Percentiles rank a stretch among this genome's conserved stretches.
Conservation (phyloP, 495 filamentous ascomycete genomes). For the Aspergillus kassunensis region DNA sequence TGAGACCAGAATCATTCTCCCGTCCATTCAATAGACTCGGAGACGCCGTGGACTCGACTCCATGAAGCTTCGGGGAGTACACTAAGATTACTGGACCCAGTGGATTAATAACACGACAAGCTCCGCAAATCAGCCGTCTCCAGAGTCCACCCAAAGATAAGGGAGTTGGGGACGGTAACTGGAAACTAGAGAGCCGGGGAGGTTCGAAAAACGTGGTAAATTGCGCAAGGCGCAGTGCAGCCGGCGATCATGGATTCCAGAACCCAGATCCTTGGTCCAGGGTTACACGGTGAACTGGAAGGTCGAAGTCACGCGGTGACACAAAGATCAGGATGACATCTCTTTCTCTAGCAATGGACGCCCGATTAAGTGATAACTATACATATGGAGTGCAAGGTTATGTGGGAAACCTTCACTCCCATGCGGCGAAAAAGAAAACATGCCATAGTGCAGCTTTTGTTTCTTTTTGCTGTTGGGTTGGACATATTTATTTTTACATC, state of each 20-base stretch:
- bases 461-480: not conserved
- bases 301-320: not conserved
- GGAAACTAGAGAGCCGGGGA: not conserved
- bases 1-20: not conserved
- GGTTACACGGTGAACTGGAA: constrained; percentile 1
- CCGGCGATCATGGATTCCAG: not conserved
- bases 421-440: constrained; percentile 3
- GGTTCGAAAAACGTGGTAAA: constrained; percentile 9
- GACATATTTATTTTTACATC: not conserved
- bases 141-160: not conserved
- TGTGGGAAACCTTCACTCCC: not conserved
- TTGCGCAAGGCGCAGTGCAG: not conserved
- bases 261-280: constrained; percentile 13
- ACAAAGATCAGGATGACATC: not conserved
- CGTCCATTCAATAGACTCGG: not conserved
- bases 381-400: not conserved
- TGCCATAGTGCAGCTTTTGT: not conserved
- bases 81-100: no score
- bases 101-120: not conserved
- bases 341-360: constrained; percentile 6
- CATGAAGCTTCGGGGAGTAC: not conserved
- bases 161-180: no score
- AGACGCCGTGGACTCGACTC: constrained; percentile 1
- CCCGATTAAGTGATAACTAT: not conserved
- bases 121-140: constrained; percentile 1